Evolutionary conservation across 2,329 filamentous ascomycete species (phyloP).

Genomic region (Ophiostoma ulmi): DNA sequence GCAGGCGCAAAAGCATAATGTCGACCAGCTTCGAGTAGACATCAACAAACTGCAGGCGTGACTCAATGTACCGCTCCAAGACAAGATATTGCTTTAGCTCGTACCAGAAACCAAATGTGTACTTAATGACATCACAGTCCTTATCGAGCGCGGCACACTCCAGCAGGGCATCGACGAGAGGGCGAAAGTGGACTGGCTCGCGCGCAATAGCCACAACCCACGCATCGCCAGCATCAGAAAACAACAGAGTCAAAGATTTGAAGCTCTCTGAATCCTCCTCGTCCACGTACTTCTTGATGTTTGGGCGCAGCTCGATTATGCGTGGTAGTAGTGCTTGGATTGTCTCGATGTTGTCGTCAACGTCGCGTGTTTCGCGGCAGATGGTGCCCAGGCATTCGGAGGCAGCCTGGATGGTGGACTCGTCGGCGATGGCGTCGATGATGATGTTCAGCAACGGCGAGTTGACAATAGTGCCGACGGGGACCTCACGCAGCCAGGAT

Average conservation of each 20-base stretch:
- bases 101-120: constrained; percentile 97
- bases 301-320: constrained; percentile 69
- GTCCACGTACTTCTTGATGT: constrained; percentile 67
- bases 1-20: constrained; percentile 82
- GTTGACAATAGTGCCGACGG: constrained; percentile 73
- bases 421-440: constrained; percentile 68
- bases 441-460: constrained; percentile 80
- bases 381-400: constrained; percentile 91
- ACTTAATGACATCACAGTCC: constrained; percentile 84
- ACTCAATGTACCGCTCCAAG: constrained; percentile 80
- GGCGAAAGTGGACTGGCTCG: constrained; percentile 73
- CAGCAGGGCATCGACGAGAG: constrained; percentile 82
- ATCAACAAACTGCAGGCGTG: constrained; percentile 69
- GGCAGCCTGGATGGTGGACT: constrained; percentile 76
- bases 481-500: constrained; percentile 93
- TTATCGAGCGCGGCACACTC: constrained; percentile 84
- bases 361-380: constrained; percentile 85
- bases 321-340: constrained; percentile 81
- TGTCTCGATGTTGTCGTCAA: constrained; percentile 78
- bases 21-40: constrained; percentile 87
- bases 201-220: constrained; percentile 92
- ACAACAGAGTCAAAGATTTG: constrained; percentile 83
- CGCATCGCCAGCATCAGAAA: constrained; percentile 86
- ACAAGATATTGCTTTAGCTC: constrained; percentile 96
- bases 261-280: constrained; percentile 81